Evolutionary conservation across 2,329 filamentous ascomycete species (phyloP).

Genomic region (Talaromyces sp.): DNA sequence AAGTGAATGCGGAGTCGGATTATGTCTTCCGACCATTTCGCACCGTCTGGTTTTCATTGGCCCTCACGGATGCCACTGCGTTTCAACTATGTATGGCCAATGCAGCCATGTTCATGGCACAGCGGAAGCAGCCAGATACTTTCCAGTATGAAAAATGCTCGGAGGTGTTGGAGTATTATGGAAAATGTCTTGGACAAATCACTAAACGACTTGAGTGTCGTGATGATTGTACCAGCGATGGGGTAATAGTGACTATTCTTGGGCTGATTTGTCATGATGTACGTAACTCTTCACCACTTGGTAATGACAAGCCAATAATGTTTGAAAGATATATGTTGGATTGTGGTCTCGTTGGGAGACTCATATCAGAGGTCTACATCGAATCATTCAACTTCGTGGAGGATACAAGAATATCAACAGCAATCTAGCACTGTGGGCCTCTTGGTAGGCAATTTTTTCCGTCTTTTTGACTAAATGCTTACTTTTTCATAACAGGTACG

Average conservation of each 20-base stretch:
- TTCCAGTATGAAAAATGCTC: constrained; percentile 23
- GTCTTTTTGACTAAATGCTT: too few relatives aligned
- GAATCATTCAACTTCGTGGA: constrained; percentile 22
- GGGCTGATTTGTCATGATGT: constrained; percentile 28
- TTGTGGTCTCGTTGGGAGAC: constrained; percentile 22
- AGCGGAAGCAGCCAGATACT: constrained; percentile 18
- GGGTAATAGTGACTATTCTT: constrained; percentile 22
- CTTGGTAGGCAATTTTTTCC: constrained; percentile 6
- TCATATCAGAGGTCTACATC: constrained; percentile 24
- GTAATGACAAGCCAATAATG: background rate
- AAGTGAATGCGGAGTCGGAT: constrained; percentile 19
- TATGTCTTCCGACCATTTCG: constrained; percentile 27
- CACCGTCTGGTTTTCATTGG: constrained; percentile 28
- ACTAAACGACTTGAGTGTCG: constrained; percentile 21
- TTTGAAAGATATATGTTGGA: constrained; percentile 21
- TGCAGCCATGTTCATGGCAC: constrained; percentile 27
- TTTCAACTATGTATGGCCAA: constrained; percentile 26
- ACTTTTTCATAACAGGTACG: constrained; percentile 2
- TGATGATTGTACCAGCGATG: constrained; percentile 20
- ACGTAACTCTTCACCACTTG: background rate
- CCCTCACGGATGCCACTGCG: constrained; percentile 24
- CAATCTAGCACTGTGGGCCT: constrained; percentile 11
- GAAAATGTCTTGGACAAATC: constrained; percentile 22
- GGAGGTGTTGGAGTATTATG: constrained; percentile 24
- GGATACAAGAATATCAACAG: constrained; percentile 19